Evolutionary conservation across 2,329 filamentous ascomycete species (phyloP).

Genomic region (Talaromyces sp.): DNA sequence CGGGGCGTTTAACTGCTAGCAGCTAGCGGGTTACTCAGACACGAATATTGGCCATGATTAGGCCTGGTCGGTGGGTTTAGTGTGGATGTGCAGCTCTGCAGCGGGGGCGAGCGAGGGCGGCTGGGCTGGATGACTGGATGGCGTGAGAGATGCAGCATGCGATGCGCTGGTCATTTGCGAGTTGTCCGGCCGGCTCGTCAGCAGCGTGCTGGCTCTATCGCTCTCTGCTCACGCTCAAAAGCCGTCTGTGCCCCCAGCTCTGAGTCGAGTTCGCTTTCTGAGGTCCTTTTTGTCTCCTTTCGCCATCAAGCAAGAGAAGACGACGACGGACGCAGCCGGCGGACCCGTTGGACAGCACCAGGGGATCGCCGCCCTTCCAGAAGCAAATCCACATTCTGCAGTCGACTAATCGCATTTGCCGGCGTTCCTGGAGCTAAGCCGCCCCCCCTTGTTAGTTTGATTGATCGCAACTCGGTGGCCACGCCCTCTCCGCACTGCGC

Average conservation of each 20-base stretch:
- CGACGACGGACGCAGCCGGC: not conserved
- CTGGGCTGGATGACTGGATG: not conserved
- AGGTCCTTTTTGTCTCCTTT: not conserved
- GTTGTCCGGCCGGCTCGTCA: constrained; percentile 4
- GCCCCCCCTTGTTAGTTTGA: not conserved
- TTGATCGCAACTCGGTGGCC: not conserved
- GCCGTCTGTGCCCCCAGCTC: not conserved
- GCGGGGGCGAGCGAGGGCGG: not conserved
- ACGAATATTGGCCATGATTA: not conserved
- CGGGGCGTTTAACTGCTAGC: not conserved
- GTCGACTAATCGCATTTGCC: not conserved
- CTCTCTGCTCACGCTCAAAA: constrained; percentile 3
- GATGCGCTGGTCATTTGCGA: constrained; percentile 13
- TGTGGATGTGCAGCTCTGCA: not conserved
- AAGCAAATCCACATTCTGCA: not conserved
- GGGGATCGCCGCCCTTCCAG: not conserved
- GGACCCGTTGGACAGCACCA: not conserved
- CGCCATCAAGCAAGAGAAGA: not conserved
- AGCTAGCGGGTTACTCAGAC: not conserved
- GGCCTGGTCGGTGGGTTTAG: not conserved
- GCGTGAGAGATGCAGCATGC: constrained; percentile 9
- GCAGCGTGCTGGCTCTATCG: not conserved
- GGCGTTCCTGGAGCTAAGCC: constrained; percentile 1
- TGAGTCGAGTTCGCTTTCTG: not conserved
- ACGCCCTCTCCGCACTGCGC: not conserved